A percentile compares a stretch with the other conserved stretches of the same genome.
These are phyloP conservation scores for Cordyceps cicadae DNA, from an alignment of 2,329 filamentous ascomycete species.

Conservation along the genomic window DNA sequence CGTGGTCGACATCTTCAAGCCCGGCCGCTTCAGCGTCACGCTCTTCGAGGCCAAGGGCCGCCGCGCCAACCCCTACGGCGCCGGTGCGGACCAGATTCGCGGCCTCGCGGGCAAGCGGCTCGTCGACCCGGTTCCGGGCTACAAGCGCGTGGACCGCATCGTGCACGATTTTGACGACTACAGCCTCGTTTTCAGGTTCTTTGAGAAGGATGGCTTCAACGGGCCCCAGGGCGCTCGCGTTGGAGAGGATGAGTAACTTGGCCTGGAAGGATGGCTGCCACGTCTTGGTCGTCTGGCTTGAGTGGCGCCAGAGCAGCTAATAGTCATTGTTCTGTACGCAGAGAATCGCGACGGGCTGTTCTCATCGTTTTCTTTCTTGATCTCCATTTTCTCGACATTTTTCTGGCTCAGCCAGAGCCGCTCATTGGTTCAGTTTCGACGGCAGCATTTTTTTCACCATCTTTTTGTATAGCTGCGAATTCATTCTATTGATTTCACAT, in stretches of 20 bases:
- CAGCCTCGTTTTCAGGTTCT: constrained; percentile 92
- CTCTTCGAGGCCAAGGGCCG: constrained; percentile 80
- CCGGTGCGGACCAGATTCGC: constrained; percentile 32
- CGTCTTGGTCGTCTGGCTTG: neutral
- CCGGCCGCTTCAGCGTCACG: constrained; percentile 94
- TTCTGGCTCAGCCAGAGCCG: neutral
- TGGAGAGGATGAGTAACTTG: constrained; percentile 38
- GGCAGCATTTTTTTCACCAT: neutral
- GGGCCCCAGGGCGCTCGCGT: constrained; percentile 45
- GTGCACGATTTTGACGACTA: constrained; percentile 97
- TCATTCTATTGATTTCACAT: neutral
- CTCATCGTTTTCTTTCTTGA: neutral
- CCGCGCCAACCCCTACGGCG: constrained; percentile 33
- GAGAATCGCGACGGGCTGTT: neutral
- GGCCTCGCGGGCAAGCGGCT: constrained; percentile 36
- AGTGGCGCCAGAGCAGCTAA: neutral
- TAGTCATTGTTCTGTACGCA: neutral
- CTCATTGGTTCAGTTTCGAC: neutral
- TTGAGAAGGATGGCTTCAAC: constrained; percentile 76
- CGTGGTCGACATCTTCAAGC: constrained; percentile 92
- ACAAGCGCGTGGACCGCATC: constrained; percentile 84
- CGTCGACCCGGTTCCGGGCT: constrained; percentile 76
- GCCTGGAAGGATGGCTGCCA: neutral
- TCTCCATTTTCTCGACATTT: neutral
- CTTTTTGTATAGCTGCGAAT: neutral